A percentile compares a stretch with the other conserved stretches of the same genome.
phyloP scores from a whole-genome alignment of 202 grass and related monocot species.

The Bolboschoenoplectus hybrid region DNA sequence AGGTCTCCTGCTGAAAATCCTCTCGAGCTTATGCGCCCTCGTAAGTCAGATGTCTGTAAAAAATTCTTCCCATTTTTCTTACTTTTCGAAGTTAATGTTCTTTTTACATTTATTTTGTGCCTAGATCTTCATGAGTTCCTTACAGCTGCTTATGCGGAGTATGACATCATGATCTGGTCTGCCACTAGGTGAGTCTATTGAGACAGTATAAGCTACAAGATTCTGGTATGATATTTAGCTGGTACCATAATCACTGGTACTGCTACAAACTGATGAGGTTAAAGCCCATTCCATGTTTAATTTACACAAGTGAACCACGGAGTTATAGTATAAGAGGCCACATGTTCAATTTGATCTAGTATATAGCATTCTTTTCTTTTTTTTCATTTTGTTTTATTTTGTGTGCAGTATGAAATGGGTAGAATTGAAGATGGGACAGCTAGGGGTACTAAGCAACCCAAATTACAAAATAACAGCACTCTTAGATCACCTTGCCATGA shows the following conservation, averaged over 20 bases:
- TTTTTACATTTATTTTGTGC: constrained; percentile 28
- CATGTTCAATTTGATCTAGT: neutral
- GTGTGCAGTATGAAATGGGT: constrained; percentile 94
- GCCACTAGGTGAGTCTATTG: constrained; percentile 68
- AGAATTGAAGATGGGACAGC: constrained; percentile 93
- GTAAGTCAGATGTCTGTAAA: constrained; percentile 47
- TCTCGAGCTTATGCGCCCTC: constrained; percentile 89
- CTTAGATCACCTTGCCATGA: constrained; percentile 97
- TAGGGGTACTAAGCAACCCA: constrained; percentile 79
- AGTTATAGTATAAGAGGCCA: neutral
- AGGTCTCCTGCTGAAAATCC: constrained; percentile 87
- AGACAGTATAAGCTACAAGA: neutral
- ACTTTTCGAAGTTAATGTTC: constrained; percentile 17
- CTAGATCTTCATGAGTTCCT: constrained; percentile 98
- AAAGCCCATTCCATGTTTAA: constrained; percentile 12
- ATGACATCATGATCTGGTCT: constrained; percentile 99
- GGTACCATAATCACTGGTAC: neutral
- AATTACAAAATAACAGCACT: constrained; percentile 96
- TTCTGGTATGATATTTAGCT: neutral
- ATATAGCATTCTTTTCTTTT: neutral
- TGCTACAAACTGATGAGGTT: neutral
- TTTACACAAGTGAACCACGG: neutral
- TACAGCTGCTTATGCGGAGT: constrained; percentile 77
- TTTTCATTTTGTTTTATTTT: constrained; percentile 21
- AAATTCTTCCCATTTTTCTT: constrained; percentile 11